phyloP scores from a whole-genome alignment of 2,329 filamentous ascomycete genomes.

The Colletotrichum lentis region DNA sequence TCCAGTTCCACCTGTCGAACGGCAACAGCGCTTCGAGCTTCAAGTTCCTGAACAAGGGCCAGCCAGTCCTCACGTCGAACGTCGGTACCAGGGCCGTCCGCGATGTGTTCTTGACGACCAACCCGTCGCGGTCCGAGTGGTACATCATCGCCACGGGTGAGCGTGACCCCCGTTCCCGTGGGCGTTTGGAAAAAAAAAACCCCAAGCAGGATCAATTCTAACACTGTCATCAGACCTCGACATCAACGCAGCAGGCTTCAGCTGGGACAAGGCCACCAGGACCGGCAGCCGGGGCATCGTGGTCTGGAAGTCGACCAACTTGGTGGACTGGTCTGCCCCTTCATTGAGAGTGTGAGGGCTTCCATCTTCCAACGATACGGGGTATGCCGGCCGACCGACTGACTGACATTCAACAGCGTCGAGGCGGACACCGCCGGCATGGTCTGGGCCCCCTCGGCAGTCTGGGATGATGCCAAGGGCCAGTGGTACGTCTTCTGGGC shows the following conservation, averaged over 20 bases:
- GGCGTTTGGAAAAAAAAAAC: too few relatives aligned
- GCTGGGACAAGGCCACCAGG: slow-evolving; percentile 49
- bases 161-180: background rate
- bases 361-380: too few relatives aligned
- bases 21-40: slow-evolving; percentile 46
- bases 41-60: slow-evolving; percentile 46
- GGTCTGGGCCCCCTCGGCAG: slow-evolving; percentile 50
- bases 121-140: slow-evolving; percentile 47
- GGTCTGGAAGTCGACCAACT: slow-evolving; percentile 49
- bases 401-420: slow-evolving; percentile 39
- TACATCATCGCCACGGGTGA: slow-evolving; percentile 49
- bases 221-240: slow-evolving; percentile 41
- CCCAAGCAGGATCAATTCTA: too few relatives aligned
- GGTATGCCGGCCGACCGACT: too few relatives aligned
- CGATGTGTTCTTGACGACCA: slow-evolving; percentile 48
- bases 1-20: slow-evolving; percentile 48
- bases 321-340: slow-evolving; percentile 48
- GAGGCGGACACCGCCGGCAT: slow-evolving; percentile 49
- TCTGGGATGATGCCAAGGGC: slow-evolving; percentile 47
- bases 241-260: slow-evolving; percentile 47
- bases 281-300: slow-evolving; percentile 49
- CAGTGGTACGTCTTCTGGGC: slow-evolving; percentile 61
- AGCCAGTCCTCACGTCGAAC: slow-evolving; percentile 46
- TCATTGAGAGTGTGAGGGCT: slow-evolving; percentile 39
- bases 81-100: slow-evolving; percentile 48